phyloP scores from a whole-genome alignment of 305 asterid species.

The Solanum hybrid region DNA sequence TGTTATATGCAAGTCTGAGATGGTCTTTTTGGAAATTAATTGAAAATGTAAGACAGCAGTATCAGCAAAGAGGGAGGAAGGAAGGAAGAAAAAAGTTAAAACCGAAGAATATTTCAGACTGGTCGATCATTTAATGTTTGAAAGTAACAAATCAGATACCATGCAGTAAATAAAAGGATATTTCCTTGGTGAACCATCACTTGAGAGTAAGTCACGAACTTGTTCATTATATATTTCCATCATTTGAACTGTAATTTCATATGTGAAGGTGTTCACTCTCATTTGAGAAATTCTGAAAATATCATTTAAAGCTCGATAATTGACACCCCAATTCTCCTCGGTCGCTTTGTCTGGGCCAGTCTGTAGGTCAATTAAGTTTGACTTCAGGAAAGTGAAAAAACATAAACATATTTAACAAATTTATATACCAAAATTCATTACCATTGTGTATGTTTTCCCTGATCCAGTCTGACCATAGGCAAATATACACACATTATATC shows the following conservation, averaged over 20 bases:
- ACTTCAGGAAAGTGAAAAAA: background rate
- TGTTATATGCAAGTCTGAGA: background rate
- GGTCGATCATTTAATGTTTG: background rate
- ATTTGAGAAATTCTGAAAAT: slow-evolving; percentile 22
- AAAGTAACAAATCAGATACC: background rate
- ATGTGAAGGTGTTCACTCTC: slow-evolving; percentile 18
- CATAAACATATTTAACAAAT: background rate
- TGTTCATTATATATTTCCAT: slow-evolving; percentile 30
- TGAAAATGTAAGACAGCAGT: background rate
- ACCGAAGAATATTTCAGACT: background rate
- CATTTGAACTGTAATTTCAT: slow-evolving; percentile 30
- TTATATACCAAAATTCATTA: slow-evolving; percentile 11
- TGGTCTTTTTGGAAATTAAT: background rate
- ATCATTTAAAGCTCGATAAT: slow-evolving; percentile 32
- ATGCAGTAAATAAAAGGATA: slow-evolving; percentile 15
- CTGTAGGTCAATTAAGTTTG: slow-evolving; percentile 8
- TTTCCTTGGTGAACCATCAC: slow-evolving; percentile 21
- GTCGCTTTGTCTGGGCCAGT: slow-evolving; percentile 26
- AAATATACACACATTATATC: slow-evolving; percentile 83
- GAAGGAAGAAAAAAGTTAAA: background rate
- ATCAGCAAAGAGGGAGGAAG: background rate
- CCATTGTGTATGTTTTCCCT: slow-evolving; percentile 94
- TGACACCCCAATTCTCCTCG: slow-evolving; percentile 34
- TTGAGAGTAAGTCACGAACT: slow-evolving; percentile 32
- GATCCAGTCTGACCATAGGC: slow-evolving; percentile 98